Evolutionary conservation across 495 filamentous ascomycete genomes (phyloP), one percentile per base, ranked within the genome.

Genomic region (Pyronema omphalodes): DNA sequence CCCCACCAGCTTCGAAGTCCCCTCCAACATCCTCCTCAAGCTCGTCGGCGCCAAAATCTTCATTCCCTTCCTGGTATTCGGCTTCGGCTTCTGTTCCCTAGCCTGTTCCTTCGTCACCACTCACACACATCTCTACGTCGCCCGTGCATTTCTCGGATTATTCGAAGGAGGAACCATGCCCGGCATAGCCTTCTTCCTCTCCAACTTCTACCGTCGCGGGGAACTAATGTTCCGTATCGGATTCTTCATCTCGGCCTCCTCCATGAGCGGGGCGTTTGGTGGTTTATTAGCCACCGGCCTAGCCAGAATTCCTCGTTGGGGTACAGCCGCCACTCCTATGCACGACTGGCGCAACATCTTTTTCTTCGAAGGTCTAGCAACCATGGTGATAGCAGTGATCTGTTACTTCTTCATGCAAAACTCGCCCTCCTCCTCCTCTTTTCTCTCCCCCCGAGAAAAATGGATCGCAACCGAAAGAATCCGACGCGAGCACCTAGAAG

Each of bases 281-380:
- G 84, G 84, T 1, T 74, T 87, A 37, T 66, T 88, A 12, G 84
- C 84, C 11, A 86, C 69, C 34, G 51, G 40, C 1, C 47, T 68
- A 48, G 60, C 37, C 68, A 36, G 54, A 12, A 58, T 62, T 48
- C 50, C 58, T 23, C n/a, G 18, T 11, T 56, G 74, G 71, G 74
- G 73, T 7, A 70, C 71, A 19, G 68, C 66, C 0, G 34, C 33
- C 23, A 19, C 40, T 1, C 52, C 34, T 19, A 11, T 63, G 19
- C 60, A 63, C 33, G 11, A 71, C 12, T 91, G 85, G 85, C 71
- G 78, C 8, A 89, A 85, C 80, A 88, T 89, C 49, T 88, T 89
- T 55, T 85, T 88, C 23, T 68, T 88, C 19, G 81, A 80, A 65
- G 52, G 71, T 64, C 3, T 65, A 11, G 59, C 62, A 29, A 88